A percentile compares a stretch with the other conserved stretches of the same genome.
phyloP scores from a whole-genome alignment of 352 stramenopile genomes.

The Poterioochromonas sp. region DNA sequence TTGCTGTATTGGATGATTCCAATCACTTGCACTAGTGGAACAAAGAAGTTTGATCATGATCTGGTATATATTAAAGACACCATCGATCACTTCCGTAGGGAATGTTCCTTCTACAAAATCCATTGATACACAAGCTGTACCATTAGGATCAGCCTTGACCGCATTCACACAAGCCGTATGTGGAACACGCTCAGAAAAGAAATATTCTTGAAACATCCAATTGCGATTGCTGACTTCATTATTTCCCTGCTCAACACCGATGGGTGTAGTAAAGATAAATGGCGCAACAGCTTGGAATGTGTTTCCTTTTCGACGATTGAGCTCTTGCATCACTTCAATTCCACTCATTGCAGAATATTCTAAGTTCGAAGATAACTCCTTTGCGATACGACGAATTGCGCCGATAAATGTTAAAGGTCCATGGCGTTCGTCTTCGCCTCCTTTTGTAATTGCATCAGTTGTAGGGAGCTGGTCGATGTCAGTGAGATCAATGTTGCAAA shows the following conservation, averaged over 20 bases:
- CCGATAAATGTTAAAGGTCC: not conserved
- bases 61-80: slow-evolving; percentile 1
- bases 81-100: slow-evolving; percentile 13
- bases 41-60: slow-evolving; percentile 1
- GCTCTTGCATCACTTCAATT: slow-evolving; percentile 33
- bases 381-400: not conserved
- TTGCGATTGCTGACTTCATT: not conserved
- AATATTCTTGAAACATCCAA: slow-evolving; percentile 34
- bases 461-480: not conserved
- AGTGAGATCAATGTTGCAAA: slow-evolving; percentile 27
- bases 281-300: slow-evolving; percentile 34
- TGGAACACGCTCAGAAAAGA: slow-evolving; percentile 35
- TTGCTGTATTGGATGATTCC: not conserved
- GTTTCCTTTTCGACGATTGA: slow-evolving; percentile 18
- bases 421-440: not conserved
- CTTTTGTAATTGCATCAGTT: too few relatives aligned
- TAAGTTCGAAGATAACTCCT: slow-evolving; percentile 21
- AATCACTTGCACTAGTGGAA: not conserved
- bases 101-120: slow-evolving; percentile 33
- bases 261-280: slow-evolving; percentile 38
- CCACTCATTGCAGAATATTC: slow-evolving; percentile 31
- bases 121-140: slow-evolving; percentile 27
- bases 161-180: slow-evolving; percentile 39
- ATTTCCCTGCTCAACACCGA: slow-evolving; percentile 34
- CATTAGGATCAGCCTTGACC: slow-evolving; percentile 29